Evolutionary conservation across 176 grass and related monocot species (phyloP).

Genomic region (Neostapfia colusana): DNA sequence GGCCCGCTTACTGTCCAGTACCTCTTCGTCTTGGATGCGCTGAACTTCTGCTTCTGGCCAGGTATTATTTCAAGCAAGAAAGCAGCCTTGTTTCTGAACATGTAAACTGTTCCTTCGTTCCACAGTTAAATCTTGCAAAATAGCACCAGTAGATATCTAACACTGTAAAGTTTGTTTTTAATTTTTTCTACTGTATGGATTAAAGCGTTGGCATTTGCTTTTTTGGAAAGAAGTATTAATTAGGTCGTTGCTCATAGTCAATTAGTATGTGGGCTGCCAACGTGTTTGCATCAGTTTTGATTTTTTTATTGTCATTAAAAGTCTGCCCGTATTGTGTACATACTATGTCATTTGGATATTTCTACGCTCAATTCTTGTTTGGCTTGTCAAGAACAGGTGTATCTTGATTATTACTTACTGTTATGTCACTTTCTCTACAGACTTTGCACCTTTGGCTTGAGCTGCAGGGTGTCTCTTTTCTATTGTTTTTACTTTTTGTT

Average conservation of each 20-base stretch:
- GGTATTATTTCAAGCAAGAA: conserved; percentile 45
- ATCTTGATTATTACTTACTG: not conserved
- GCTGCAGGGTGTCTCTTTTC: not conserved
- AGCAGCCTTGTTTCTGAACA: not conserved
- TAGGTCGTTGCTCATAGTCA: not conserved
- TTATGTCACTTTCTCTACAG: not conserved
- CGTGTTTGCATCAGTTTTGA: not conserved
- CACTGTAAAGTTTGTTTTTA: not conserved
- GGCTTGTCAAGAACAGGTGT: not conserved
- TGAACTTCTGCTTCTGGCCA: conserved; percentile 98
- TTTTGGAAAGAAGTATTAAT: not conserved
- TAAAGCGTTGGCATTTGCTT: not conserved
- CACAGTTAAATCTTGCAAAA: not conserved
- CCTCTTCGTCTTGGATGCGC: conserved; percentile 81
- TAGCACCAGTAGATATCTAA: not conserved
- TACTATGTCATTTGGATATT: not conserved
- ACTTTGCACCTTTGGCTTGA: not conserved
- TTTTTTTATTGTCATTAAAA: not conserved
- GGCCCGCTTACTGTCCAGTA: conserved; percentile 85
- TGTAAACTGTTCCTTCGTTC: not conserved
- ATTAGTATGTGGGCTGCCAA: not conserved
- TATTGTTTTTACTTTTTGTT: not conserved
- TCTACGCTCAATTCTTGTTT: not conserved
- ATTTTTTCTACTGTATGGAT: not conserved
- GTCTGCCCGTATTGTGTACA: not conserved